These are phyloP conservation scores for Myochromella boudieri DNA, from an alignment of 768 basidiomycete genomes.

Conservation along the genomic window DNA sequence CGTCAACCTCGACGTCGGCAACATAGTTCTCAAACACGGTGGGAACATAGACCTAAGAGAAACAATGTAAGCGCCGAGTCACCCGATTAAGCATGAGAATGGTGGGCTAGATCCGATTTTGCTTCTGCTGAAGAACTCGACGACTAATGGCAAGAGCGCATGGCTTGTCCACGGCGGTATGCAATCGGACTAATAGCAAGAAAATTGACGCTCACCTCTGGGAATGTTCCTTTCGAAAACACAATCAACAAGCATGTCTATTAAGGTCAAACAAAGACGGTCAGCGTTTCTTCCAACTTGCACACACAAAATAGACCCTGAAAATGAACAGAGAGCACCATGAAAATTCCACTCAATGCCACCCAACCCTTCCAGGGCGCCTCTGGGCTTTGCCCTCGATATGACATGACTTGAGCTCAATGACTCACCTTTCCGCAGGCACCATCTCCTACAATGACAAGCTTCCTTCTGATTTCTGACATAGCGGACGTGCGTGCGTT, in stretches of 20 bases:
- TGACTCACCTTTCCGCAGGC: constrained; percentile 84
- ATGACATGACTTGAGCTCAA: not conserved
- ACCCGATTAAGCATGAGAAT: not conserved
- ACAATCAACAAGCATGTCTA: constrained; percentile 94
- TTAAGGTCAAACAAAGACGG: not conserved
- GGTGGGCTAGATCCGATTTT: not conserved
- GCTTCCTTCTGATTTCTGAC: constrained; percentile 98
- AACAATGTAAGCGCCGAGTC: no score
- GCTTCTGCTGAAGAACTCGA: not conserved
- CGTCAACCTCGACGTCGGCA: constrained; percentile 97
- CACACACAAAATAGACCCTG: not conserved
- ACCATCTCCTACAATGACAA: constrained; percentile 99
- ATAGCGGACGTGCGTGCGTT: constrained; percentile 37
- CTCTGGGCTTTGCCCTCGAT: not conserved
- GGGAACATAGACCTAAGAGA: constrained; percentile 89
- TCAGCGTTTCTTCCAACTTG: constrained; percentile 8
- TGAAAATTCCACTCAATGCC: not conserved
- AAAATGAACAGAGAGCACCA: not conserved
- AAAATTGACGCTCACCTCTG: constrained; percentile 60
- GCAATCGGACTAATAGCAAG: no score
- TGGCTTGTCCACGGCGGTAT: no score
- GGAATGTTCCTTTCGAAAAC: constrained; percentile 95
- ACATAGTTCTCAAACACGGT: constrained; percentile 99
- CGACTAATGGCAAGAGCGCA: no score
- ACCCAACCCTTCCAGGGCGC: not conserved